Percentiles rank a stretch among this genome's conserved stretches.
Conservation (phyloP, 306 rosid genomes). For the Fagus sylvatica region DNA sequence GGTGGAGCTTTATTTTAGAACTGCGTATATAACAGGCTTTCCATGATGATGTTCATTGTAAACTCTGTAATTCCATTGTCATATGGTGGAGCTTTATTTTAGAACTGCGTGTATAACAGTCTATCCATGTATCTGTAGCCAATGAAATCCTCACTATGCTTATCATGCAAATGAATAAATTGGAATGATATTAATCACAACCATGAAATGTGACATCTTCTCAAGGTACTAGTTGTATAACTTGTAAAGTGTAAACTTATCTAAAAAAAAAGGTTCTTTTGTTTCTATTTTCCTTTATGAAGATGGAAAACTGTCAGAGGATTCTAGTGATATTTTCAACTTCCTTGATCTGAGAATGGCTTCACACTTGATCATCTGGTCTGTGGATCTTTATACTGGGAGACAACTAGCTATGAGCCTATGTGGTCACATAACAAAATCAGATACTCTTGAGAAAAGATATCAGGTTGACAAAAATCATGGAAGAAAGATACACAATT, state of each 20-base stretch:
- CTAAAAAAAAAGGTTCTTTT: not conserved
- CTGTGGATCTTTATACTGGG: not conserved
- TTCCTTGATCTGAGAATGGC: not conserved
- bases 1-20: not conserved
- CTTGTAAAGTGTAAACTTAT: not conserved
- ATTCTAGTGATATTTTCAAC: not conserved
- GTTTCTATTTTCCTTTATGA: not conserved
- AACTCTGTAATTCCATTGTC: not conserved
- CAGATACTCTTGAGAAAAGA: not conserved
- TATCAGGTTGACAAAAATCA: not conserved
- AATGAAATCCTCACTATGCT: not conserved
- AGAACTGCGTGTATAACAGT: not conserved
- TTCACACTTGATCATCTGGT: not conserved
- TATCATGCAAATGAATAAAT: not conserved
- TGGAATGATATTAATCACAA: not conserved
- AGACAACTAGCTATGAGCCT: not conserved
- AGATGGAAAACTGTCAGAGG: not conserved
- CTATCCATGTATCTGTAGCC: not conserved
- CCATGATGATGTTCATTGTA: not conserved
- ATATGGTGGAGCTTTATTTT: not conserved
- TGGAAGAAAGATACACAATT: not conserved
- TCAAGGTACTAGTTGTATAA: constrained; percentile 3
- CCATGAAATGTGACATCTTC: not conserved
- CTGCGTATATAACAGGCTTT: not conserved
- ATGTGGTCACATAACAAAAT: not conserved